These are phyloP conservation scores for Penicillium sp. DNA, from an alignment of 2,329 filamentous ascomycete species.

Conservation along the genomic window DNA sequence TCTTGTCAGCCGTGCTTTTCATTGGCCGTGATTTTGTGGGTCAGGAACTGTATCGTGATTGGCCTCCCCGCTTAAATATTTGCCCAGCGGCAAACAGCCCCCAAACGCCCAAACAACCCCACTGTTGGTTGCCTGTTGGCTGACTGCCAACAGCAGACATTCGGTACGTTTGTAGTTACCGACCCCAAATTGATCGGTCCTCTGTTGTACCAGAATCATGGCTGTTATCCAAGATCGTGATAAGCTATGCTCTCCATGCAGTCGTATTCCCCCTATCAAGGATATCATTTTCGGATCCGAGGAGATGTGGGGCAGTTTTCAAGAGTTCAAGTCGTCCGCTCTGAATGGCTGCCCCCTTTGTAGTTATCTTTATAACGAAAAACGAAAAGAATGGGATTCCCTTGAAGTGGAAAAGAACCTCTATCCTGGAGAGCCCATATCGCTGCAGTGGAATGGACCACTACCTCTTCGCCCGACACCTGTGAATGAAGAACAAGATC, in stretches of 20 bases:
- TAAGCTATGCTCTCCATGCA: not conserved
- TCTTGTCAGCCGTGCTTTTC: not conserved
- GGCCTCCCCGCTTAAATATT: not conserved
- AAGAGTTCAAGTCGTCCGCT: not conserved
- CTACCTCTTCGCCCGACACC: not conserved
- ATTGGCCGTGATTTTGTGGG: not conserved
- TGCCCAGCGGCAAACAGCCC: not conserved
- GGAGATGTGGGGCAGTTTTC: not conserved
- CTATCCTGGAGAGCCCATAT: not conserved
- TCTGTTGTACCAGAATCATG: not conserved
- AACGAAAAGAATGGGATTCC: not conserved
- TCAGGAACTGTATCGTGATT: not conserved
- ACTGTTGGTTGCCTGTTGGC: no score
- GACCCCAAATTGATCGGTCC: not conserved
- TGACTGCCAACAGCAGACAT: no score
- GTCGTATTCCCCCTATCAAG: not conserved
- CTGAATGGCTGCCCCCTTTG: not conserved
- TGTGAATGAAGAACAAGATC: not conserved
- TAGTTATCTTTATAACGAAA: not conserved
- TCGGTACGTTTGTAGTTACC: no score
- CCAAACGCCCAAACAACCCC: not conserved
- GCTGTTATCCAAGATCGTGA: not conserved
- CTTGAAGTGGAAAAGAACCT: not conserved
- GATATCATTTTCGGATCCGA: not conserved
- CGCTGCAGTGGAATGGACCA: not conserved